These are phyloP conservation scores for Colletotrichum cereale DNA, from an alignment of 2,329 filamentous ascomycete species.

Conservation along the genomic window DNA sequence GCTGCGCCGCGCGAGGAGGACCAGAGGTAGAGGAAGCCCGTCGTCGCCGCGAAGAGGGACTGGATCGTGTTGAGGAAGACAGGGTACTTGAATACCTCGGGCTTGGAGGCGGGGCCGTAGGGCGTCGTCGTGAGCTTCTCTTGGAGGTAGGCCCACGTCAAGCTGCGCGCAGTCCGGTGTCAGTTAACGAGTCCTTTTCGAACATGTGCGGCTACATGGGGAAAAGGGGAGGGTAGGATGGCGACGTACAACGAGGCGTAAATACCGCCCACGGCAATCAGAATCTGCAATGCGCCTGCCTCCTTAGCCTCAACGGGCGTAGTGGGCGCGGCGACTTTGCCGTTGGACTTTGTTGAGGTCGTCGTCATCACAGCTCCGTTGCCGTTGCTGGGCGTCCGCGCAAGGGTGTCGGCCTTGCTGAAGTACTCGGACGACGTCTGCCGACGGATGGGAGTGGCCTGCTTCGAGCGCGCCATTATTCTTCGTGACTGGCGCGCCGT, in stretches of 20 bases:
- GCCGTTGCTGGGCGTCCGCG: constrained; percentile 51
- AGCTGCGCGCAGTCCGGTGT: constrained; percentile 59
- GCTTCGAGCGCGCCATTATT: constrained; percentile 79
- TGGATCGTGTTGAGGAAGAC: constrained; percentile 98
- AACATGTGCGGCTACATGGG: background rate
- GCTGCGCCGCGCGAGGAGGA: constrained; percentile 68
- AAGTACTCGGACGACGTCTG: constrained; percentile 76
- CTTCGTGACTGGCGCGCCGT: background rate
- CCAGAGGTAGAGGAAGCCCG: constrained; percentile 84
- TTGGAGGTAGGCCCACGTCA: constrained; percentile 97
- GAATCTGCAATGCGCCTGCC: constrained; percentile 78
- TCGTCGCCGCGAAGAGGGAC: constrained; percentile 86
- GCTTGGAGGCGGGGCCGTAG: constrained; percentile 74
- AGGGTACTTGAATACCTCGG: constrained; percentile 90
- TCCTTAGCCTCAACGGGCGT: constrained; percentile 54
- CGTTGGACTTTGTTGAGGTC: constrained; percentile 43
- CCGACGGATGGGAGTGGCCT: constrained; percentile 73
- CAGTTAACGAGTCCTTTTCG: constrained; percentile 1
- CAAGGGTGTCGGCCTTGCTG: constrained; percentile 57
- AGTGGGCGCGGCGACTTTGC: constrained; percentile 44
- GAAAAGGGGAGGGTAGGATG: too few relatives aligned
- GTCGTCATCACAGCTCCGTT: constrained; percentile 32
- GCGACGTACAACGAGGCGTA: constrained; percentile 90
- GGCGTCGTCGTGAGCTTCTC: constrained; percentile 96
- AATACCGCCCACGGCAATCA: constrained; percentile 92